These are phyloP conservation scores for Aureobasidium sp. DNA, from an alignment of 2,329 filamentous ascomycete genomes.

Conservation along the genomic window DNA sequence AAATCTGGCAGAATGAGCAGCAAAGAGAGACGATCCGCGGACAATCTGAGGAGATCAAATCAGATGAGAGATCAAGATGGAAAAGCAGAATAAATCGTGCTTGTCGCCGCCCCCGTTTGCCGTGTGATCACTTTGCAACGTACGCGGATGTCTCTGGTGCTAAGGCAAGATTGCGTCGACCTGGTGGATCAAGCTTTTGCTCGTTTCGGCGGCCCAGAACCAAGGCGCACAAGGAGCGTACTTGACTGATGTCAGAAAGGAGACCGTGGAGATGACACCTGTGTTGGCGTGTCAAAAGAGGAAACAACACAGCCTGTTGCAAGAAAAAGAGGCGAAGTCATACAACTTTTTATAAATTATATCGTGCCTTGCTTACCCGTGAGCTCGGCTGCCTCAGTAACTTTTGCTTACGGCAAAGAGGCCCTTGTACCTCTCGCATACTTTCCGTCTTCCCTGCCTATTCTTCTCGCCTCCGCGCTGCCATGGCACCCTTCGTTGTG, in stretches of 20 bases:
- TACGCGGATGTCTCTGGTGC: neutral
- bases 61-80: neutral
- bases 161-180: slow-evolving; percentile 9
- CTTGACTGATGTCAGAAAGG: slow-evolving; percentile 4
- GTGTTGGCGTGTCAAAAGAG: neutral
- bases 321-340: neutral
- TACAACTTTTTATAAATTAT: neutral
- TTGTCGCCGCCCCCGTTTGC: neutral
- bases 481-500: neutral
- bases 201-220: slow-evolving; percentile 1
- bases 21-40: neutral
- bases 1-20: neutral
- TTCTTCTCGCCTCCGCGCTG: neutral
- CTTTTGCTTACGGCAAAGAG: neutral
- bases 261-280: neutral
- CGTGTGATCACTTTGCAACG: slow-evolving; percentile 3
- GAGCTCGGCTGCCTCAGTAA: neutral
- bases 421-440: neutral
- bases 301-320: neutral
- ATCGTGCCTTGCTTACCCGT: neutral
- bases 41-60: neutral
- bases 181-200: slow-evolving; percentile 1
- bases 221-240: neutral
- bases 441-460: neutral
- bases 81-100: neutral